Evolutionary conservation across 495 filamentous ascomycete genomes (phyloP), one percentile per base, ranked within the genome.

Genomic region (Cercophora newfieldiana): DNA sequence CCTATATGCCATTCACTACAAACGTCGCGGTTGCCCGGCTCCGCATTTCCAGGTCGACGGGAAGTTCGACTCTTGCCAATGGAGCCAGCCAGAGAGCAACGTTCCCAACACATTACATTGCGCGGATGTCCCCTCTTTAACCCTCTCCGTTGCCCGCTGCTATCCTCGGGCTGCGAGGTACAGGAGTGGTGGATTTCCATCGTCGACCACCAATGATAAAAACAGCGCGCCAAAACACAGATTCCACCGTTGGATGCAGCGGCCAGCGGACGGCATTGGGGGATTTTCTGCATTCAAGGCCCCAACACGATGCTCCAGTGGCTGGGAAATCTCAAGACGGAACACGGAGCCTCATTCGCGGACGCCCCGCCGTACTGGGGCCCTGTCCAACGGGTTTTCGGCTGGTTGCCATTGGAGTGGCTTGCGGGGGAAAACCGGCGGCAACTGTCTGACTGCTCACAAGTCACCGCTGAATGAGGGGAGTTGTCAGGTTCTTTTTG

Each of bases 11-110:
- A 59, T 65, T 37, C 44, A 44, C 61, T 53, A 47, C 63, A 54
- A 21, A 33, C 19, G 50, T 63, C 49, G 61, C 70, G 68, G 68
- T 68, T 70, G 63, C 49, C 30, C 70, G 53, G 71, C 64, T 68
- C 66, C 69, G 57, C 30, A 24, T 63, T 54, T 30, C 50, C 30
- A 63, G 31, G 49, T 55, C 28, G 50, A 24, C 12, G 37, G 19
- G 61, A 44, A 12, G 37, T 44, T 44, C 37, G 37, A 16, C 37
- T 44, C 10, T 44, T 44, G 37, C 37, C 37, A 44, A 44, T 8
- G 37, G n/a, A n/a, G n/a, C n/a, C n/a, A 14, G 22, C 21, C 33
- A 18, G 31, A 14, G 33, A 31, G 26, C 60, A 63, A 19, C 8
- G 33, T 8, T 12, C 29, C 28, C 19, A 33, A 21, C 25, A 58